Evolutionary conservation across 2,329 filamentous ascomycete species (phyloP).

Genomic region (Aspergillus niger): DNA sequence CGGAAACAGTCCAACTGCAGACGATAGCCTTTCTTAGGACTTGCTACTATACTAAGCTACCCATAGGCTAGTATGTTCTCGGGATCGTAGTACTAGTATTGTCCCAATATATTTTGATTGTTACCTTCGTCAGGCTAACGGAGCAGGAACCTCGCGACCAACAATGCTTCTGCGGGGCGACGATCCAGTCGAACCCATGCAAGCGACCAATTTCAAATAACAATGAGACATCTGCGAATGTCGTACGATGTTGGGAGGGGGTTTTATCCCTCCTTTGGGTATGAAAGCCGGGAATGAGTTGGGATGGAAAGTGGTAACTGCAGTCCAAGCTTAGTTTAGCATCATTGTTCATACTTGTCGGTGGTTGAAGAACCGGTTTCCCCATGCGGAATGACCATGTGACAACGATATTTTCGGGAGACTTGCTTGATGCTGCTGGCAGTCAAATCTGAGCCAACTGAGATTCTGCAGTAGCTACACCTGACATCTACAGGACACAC

Average conservation of each 20-base stretch:
- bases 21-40: neutral
- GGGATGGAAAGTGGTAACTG: neutral
- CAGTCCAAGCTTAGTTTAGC: neutral
- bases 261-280: neutral
- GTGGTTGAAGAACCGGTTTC: neutral
- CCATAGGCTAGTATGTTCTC: neutral
- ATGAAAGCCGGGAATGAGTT: slow-evolving; percentile 3
- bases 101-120: neutral
- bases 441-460: too few relatives aligned
- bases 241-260: neutral
- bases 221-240: slow-evolving; percentile 1
- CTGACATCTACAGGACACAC: neutral
- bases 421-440: neutral
- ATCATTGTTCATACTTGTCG: neutral
- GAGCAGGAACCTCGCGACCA: neutral
- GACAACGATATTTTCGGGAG: neutral
- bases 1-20: neutral
- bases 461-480: neutral
- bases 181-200: neutral
- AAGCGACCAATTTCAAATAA: neutral
- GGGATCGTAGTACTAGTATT: neutral
- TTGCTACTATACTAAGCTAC: too few relatives aligned
- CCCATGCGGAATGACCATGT: neutral
- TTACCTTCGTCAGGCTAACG: neutral
- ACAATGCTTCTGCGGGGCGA: neutral